phyloP scores from a whole-genome alignment of 768 basidiomycete species.

The Boletus vinaceobasis region DNA sequence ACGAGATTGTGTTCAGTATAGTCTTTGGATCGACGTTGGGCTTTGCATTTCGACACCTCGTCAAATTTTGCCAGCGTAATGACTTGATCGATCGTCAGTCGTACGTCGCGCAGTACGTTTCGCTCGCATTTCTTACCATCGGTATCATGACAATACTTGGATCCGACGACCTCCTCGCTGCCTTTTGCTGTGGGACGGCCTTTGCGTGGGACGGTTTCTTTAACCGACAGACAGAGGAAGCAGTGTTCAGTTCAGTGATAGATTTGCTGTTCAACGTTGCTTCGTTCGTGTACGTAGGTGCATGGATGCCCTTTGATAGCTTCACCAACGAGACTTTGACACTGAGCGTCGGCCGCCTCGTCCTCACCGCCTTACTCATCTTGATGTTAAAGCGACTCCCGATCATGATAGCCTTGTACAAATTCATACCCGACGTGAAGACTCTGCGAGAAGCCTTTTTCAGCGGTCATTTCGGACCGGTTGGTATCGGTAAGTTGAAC shows the following conservation, averaged over 20 bases:
- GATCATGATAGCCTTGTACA: slow-evolving; percentile 77
- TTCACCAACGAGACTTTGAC: slow-evolving; percentile 67
- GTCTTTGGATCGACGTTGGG: slow-evolving; percentile 75
- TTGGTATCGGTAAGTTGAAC: slow-evolving; percentile 58
- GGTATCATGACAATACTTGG: slow-evolving; percentile 84
- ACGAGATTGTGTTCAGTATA: slow-evolving; percentile 74
- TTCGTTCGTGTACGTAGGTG: slow-evolving; percentile 93
- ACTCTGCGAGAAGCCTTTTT: slow-evolving; percentile 92
- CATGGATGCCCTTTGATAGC: slow-evolving; percentile 90
- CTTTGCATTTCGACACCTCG: slow-evolving; percentile 77
- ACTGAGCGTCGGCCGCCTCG: slow-evolving; percentile 77
- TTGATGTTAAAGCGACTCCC: slow-evolving; percentile 82
- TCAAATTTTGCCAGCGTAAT: slow-evolving; percentile 87
- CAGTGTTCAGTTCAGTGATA: slow-evolving; percentile 93
- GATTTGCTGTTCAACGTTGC: slow-evolving; percentile 95
- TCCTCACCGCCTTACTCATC: slow-evolving; percentile 81
- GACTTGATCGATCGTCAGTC: slow-evolving; percentile 92
- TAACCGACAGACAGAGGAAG: slow-evolving; percentile 90
- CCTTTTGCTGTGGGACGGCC: slow-evolving; percentile 92
- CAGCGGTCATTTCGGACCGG: slow-evolving; percentile 92
- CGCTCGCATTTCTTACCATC: slow-evolving; percentile 78
- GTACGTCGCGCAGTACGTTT: slow-evolving; percentile 89
- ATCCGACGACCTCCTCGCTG: slow-evolving; percentile 90
- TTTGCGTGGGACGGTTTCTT: slow-evolving; percentile 98
- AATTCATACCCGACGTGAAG: slow-evolving; percentile 95